phyloP scores from a whole-genome alignment of 495 filamentous ascomycete genomes.

The Chlorociboria aeruginascens region DNA sequence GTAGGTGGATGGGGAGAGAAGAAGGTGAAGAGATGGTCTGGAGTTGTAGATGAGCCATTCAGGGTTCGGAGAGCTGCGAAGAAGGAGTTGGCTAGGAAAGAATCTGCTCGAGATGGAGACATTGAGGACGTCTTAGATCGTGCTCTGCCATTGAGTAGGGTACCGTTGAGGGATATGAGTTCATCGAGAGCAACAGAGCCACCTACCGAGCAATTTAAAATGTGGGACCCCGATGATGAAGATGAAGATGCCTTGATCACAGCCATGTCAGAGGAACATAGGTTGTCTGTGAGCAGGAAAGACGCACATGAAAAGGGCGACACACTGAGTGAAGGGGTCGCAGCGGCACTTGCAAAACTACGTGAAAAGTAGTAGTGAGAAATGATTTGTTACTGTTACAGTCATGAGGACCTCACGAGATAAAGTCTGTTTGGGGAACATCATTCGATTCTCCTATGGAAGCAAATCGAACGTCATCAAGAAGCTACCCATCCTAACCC shows the following conservation, averaged over 20 bases:
- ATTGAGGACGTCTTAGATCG: conserved; percentile 15
- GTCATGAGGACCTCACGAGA: too few species aligned
- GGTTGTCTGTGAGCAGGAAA: conserved; percentile 16
- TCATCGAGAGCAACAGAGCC: conserved; percentile 6
- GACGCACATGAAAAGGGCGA: conserved; percentile 22
- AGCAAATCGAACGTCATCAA: too few species aligned
- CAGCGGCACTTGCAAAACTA: conserved; percentile 39
- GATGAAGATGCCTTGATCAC: conserved; percentile 37
- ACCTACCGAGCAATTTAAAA: conserved; percentile 1
- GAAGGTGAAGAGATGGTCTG: conserved; percentile 79
- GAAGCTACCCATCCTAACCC: too few species aligned
- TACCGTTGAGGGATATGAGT: conserved; percentile 24
- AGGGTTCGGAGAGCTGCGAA: conserved; percentile 56
- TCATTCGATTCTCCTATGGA: too few species aligned
- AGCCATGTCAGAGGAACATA: conserved; percentile 28
- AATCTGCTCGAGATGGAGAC: conserved; percentile 10
- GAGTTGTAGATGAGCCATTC: conserved; percentile 73
- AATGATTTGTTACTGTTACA: too few species aligned
- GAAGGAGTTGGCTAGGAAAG: conserved; percentile 24
- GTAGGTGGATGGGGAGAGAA: conserved; percentile 91
- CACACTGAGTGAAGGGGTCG: conserved; percentile 37
- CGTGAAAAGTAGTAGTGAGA: conserved; percentile 22
- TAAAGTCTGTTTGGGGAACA: too few species aligned
- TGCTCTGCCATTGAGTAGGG: conserved; percentile 27
- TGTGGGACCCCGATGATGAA: conserved; percentile 30